Percentiles rank a stretch among this genome's conserved stretches.
Conservation (phyloP, 2,329 filamentous ascomycete genomes). For the Trichoderma breve region DNA sequence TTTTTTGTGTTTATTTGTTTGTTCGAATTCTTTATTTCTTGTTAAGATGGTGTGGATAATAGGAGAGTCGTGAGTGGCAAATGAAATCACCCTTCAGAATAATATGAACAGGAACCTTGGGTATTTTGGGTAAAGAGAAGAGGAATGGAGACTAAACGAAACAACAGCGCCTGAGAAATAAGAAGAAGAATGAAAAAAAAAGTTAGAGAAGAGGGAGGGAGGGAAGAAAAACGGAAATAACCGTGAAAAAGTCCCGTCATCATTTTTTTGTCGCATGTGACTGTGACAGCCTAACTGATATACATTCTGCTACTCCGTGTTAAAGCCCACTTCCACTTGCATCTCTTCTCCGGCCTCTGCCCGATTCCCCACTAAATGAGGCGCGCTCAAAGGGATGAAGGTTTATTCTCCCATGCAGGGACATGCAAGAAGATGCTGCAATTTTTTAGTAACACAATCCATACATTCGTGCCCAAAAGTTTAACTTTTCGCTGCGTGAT, state of each 20-base stretch:
- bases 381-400: not conserved
- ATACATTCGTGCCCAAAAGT: not conserved
- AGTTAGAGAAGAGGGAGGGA: not conserved
- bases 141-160: not conserved
- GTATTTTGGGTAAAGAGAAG: not conserved
- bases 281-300: not conserved
- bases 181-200: not conserved
- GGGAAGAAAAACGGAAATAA: not conserved
- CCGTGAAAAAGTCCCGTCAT: not conserved
- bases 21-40: not conserved
- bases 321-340: not conserved
- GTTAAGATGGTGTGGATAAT: not conserved
- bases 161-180: not conserved
- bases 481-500: not conserved
- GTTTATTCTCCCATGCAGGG: not conserved
- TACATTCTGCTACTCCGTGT: not conserved
- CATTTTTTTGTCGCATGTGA: not conserved
- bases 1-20: not conserved
- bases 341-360: not conserved
- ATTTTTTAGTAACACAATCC: not conserved
- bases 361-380: not conserved
- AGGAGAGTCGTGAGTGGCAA: not conserved
- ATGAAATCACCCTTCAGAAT: not conserved
- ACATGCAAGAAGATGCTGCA: not conserved
- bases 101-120: not conserved